These are phyloP conservation scores for Fraxinus paxiana DNA, from an alignment of 305 asterid genomes.

Conservation along the genomic window DNA sequence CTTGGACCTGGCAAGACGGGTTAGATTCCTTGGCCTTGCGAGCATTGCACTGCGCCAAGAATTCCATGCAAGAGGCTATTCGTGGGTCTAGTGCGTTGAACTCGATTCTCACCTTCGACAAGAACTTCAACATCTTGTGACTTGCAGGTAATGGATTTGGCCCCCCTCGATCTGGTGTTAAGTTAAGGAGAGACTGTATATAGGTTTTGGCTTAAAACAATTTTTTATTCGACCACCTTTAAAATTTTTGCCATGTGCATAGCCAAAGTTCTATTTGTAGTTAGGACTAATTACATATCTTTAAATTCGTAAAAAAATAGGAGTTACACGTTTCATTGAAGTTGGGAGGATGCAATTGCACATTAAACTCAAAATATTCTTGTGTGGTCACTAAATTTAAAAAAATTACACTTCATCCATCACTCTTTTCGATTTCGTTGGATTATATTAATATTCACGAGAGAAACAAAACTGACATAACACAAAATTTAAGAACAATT, in stretches of 20 bases:
- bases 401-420: neutral
- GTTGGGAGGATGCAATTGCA: neutral
- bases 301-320: neutral
- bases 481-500: too few relatives aligned
- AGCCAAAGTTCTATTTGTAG: neutral
- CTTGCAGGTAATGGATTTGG: neutral
- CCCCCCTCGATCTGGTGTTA: neutral
- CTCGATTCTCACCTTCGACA: slow-evolving; percentile 82
- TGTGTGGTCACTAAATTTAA: neutral
- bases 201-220: neutral
- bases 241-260: neutral
- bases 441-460: too few relatives aligned
- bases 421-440: neutral
- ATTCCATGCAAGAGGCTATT: slow-evolving; percentile 83
- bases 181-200: neutral
- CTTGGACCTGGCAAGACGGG: slow-evolving; percentile 77
- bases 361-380: neutral
- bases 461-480: neutral
- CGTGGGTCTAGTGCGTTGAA: slow-evolving; percentile 93
- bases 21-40: slow-evolving; percentile 87
- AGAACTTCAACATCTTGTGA: slow-evolving; percentile 66
- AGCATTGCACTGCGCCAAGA: slow-evolving; percentile 86
- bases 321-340: neutral
- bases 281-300: neutral
- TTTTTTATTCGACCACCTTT: neutral